Conservation (phyloP, 805 yeast genomes). For the Ogataea philodendri region DNA sequence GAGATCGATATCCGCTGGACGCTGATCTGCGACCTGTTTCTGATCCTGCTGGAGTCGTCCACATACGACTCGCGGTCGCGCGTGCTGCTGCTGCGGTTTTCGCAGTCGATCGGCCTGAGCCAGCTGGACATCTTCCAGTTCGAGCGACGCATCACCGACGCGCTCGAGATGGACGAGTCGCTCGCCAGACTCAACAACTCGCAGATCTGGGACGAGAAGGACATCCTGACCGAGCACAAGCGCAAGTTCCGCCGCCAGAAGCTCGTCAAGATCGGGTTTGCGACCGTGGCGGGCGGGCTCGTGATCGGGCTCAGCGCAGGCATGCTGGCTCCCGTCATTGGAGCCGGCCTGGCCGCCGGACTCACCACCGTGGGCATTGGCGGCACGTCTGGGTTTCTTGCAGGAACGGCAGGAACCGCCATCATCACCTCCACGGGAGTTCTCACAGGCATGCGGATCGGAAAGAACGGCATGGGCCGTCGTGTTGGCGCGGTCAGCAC, state of each 20-base stretch:
- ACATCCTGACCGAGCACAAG: conserved; percentile 68
- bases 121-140: conserved; percentile 79
- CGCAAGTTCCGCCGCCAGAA: conserved; percentile 63
- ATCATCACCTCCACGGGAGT: conserved; percentile 91
- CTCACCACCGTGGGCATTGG: conserved; percentile 89
- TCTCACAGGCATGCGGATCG: conserved; percentile 86
- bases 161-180: conserved; percentile 73
- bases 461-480: conserved; percentile 76
- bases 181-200: conserved; percentile 31
- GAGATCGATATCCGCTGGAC: conserved; percentile 91
- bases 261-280: conserved; percentile 85
- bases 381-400: conserved; percentile 90
- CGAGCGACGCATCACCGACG: conserved; percentile 86
- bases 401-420: conserved; percentile 96
- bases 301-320: conserved; percentile 96
- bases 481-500: conserved; percentile 92
- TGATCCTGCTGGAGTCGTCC: conserved; percentile 77
- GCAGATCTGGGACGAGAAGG: conserved; percentile 70
- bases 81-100: conserved; percentile 69
- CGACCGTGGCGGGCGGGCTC: conserved; percentile 93
- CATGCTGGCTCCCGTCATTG: conserved; percentile 92
- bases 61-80: conserved; percentile 88
- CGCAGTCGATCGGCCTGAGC: conserved; percentile 54
- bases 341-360: conserved; percentile 98
- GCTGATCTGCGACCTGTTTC: conserved; percentile 82